These are phyloP conservation scores for Kalanchoe fedtschenkoi DNA, from an alignment of 164 flowering plant genomes.

Conservation along the genomic window DNA sequence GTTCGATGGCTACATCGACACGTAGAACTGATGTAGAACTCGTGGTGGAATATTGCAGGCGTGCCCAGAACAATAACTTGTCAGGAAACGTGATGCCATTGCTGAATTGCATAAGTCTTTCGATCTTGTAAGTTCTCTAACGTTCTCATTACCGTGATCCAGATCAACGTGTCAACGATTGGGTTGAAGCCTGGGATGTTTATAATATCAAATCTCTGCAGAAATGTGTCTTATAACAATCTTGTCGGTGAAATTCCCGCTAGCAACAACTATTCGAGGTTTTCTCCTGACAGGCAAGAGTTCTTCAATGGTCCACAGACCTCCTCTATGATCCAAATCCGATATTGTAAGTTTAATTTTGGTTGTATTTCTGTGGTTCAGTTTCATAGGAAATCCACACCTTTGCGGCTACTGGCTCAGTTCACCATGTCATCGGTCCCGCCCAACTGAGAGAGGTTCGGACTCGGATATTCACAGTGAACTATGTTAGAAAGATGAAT, in stretches of 20 bases:
- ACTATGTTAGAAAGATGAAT: not conserved
- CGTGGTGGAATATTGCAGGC: not conserved
- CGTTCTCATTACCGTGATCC: not conserved
- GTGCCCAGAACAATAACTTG: conserved; percentile 8
- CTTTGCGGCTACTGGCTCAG: conserved; percentile 80
- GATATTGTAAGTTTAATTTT: not conserved
- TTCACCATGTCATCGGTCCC: conserved; percentile 53
- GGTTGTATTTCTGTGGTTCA: conserved; percentile 14
- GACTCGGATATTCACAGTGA: conserved; percentile 1
- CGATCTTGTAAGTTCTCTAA: conserved; percentile 44
- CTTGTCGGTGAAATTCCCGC: conserved; percentile 67
- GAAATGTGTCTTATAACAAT: conserved; percentile 85
- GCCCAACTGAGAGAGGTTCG: conserved; percentile 58
- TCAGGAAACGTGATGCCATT: conserved; percentile 11
- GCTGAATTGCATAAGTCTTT: conserved; percentile 33
- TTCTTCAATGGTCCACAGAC: not conserved
- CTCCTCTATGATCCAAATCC: not conserved
- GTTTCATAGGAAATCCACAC: conserved; percentile 74
- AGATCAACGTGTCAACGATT: too few species aligned
- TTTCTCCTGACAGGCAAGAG: conserved; percentile 59
- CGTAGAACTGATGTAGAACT: not conserved
- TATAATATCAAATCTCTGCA: conserved; percentile 15
- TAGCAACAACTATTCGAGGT: conserved; percentile 78
- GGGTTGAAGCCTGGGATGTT: too few species aligned
- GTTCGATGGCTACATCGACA: not conserved